Base-by-base conservation (phyloP, 345 rosid genomes). In the Garcia nutans region DNA sequence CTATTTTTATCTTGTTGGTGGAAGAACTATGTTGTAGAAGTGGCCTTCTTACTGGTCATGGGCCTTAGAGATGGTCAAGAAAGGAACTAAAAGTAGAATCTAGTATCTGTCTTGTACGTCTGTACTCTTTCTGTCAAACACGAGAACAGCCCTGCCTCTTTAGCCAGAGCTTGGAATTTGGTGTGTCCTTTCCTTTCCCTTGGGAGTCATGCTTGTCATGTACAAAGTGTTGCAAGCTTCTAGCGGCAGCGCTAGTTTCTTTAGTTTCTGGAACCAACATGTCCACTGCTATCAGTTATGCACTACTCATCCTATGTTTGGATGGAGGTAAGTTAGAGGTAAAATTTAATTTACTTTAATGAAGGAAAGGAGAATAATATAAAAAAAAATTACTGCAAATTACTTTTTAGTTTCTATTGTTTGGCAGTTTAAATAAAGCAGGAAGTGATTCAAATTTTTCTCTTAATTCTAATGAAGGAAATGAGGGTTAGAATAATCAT, bases 281-380 rank as follows among this genome's bases (percentile, higher is more conserved):
- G 62, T 86, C 89, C 5, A 91, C 77, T 23, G 55, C 87, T 42
- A 84, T 85, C 62, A 82, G 85, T 77, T 86, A 87, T 89, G 89
- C 87, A 0, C 74, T 68, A 49, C n/a, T 28, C n/a, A n/a, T n/a
- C n/a, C n/a, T n/a, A n/a, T n/a, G n/a, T n/a, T n/a, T n/a, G n/a
- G n/a, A n/a, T n/a, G n/a, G n/a, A n/a, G n/a, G n/a, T n/a, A n/a
- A n/a, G n/a, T n/a, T n/a, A n/a, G n/a, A n/a, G n/a, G n/a, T n/a
- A n/a, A n/a, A n/a, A n/a, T n/a, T n/a, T n/a, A n/a, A n/a, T n/a
- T n/a, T n/a, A n/a, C n/a, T n/a, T n/a, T n/a, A n/a, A n/a, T n/a
- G n/a, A n/a, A n/a, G n/a, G n/a, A n/a, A n/a, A n/a, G n/a, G n/a
- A n/a, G n/a, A n/a, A n/a, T n/a, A n/a, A n/a, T n/a, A n/a, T n/a